Evolutionary conservation across 2,329 filamentous ascomycete genomes (phyloP), one percentile per base, ranked within the genome.

Genomic region (Neoascochyta sp.): DNA sequence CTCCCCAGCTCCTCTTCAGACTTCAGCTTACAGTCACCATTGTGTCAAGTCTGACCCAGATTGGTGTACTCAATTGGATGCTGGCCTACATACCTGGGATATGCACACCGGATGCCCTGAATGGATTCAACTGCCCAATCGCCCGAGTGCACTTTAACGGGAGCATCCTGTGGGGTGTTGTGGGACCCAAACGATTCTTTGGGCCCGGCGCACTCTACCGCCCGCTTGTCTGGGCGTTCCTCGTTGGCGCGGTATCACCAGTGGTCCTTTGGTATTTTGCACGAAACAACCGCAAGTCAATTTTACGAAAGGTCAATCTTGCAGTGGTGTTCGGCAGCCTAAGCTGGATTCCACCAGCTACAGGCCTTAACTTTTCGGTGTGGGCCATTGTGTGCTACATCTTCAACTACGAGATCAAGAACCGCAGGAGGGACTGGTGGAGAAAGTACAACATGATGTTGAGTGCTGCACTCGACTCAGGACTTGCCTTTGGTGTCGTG

Each of bases 371-470:
- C 61, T 94, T 92, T 57, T 86, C 80, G 2, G 83, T 90, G 23
- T 93, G 87, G 86, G 84, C 81, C 0, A 65, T 92, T 6, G 84
- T 93, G 9, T 92, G 85, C 66, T 93, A 83, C 61, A 47, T 86
- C 23, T 94, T 94, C 71, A 93, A 93, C 60, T 81, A 82, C 57
- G 62, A 82, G 38, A 74, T 93, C 52, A 79, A 81, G 55, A 76
- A 76, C 19, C 71, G 81, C 13, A 81, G 78, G 15, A 71, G 70
- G 16, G 80, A 77, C 1, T 94, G 87, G 87, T 93, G 87, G 87
- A 79, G 78, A 26, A 92, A 93, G 63, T 93, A 93, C 60, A 90
- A 85, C 22, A 92, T 93, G 85, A 89, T 86, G 4, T 69, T 93
- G 29, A 86, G 81, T 35, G 86, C 86, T 0, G 87, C 85, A 2